Percentiles rank a stretch among this genome's conserved stretches.
Conservation (phyloP, 805 yeast genomes). For the Schwanniomyces occidentalis region DNA sequence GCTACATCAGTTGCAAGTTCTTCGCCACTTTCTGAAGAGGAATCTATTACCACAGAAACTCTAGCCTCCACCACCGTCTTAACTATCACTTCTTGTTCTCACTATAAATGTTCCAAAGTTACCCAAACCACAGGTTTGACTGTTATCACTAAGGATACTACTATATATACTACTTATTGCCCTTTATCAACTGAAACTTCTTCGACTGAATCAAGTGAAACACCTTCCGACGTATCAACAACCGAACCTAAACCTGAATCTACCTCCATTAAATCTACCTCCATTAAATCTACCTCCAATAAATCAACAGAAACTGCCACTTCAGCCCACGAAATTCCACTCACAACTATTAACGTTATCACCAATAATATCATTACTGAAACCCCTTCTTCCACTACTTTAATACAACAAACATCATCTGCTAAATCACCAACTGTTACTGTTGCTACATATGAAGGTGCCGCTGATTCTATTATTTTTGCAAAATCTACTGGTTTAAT, state of each 20-base stretch:
- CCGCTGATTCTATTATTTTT: constrained; percentile 21
- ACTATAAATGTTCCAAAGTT: constrained; percentile 27
- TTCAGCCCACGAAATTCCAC: constrained; percentile 1
- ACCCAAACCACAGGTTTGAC: constrained; percentile 36
- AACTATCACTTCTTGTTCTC: constrained; percentile 40
- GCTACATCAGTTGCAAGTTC: constrained; percentile 18
- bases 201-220: constrained; percentile 7
- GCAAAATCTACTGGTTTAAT: constrained; percentile 22
- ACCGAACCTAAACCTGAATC: constrained; percentile 7
- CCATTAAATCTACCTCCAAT: constrained; percentile 4
- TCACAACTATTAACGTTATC: constrained; percentile 35
- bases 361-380: constrained; percentile 42
- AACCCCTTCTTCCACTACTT: constrained; percentile 19
- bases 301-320: constrained; percentile 8
- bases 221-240: constrained; percentile 9
- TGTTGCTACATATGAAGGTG: constrained; percentile 29
- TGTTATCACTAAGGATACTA: constrained; percentile 32
- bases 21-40: constrained; percentile 10
- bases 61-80: constrained; percentile 26
- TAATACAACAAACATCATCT: constrained; percentile 15
- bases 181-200: constrained; percentile 18
- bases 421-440: constrained; percentile 12
- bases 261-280: constrained; percentile 7
- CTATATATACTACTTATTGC: constrained; percentile 42
- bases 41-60: constrained; percentile 15